phyloP scores from a whole-genome alignment of 352 stramenopile species.

The Pythium sp. region DNA sequence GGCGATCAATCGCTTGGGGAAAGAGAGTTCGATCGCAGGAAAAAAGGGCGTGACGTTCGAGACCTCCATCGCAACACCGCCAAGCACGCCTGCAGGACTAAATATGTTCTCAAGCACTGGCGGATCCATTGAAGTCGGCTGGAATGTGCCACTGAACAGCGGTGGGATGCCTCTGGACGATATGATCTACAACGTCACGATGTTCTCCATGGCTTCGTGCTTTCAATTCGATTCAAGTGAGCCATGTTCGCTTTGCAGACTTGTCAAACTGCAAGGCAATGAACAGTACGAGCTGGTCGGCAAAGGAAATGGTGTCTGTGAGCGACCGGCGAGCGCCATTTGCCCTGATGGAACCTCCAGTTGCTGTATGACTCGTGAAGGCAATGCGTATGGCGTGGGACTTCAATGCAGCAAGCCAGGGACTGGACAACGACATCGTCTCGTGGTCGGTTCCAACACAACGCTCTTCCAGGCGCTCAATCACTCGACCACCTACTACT shows the following conservation, averaged over 20 bases:
- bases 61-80: constrained; percentile 23
- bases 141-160: constrained; percentile 37
- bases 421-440: constrained; percentile 10
- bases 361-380: constrained; percentile 40
- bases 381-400: constrained; percentile 17
- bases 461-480: constrained; percentile 38
- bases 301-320: constrained; percentile 17
- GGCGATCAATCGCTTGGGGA: constrained; percentile 31
- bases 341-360: constrained; percentile 37
- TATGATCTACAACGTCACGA: constrained; percentile 47
- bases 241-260: constrained; percentile 32
- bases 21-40: constrained; percentile 22
- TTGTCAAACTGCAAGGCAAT: constrained; percentile 20
- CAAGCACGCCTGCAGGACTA: constrained; percentile 37
- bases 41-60: constrained; percentile 36
- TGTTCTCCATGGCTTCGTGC: constrained; percentile 33
- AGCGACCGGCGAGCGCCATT: constrained; percentile 7
- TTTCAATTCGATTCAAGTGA: constrained; percentile 15
- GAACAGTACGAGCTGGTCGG: constrained; percentile 27
- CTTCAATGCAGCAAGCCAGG: constrained; percentile 24
- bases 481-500: constrained; percentile 49
- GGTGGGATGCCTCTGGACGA: constrained; percentile 29
- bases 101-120: constrained; percentile 27
- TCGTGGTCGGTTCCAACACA: constrained; percentile 34
- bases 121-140: constrained; percentile 49